Percentiles rank a stretch among this genome's conserved stretches.
These are phyloP conservation scores for Sphaerobolus stellatus DNA, from an alignment of 1,284 basidiomycete genomes.

Conservation along the genomic window DNA sequence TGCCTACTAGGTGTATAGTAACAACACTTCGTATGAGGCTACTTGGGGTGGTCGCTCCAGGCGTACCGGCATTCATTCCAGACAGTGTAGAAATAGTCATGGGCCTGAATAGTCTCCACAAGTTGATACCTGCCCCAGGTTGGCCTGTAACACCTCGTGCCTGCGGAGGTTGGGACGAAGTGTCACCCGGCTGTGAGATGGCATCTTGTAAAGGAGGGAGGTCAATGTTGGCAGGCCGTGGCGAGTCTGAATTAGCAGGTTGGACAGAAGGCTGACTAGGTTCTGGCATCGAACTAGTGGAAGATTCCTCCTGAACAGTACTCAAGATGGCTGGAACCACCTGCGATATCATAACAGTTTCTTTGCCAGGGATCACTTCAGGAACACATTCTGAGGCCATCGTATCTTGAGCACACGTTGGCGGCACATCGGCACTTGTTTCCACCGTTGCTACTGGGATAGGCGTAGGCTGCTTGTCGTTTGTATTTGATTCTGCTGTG, in stretches of 20 bases:
- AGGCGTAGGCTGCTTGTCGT: background rate
- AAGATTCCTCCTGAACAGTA: background rate
- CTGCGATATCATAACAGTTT: constrained; percentile 14
- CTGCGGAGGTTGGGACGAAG: constrained; percentile 2
- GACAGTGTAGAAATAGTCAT: constrained; percentile 49
- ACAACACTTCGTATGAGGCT: too few relatives aligned
- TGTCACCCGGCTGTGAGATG: background rate
- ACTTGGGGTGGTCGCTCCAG: constrained; percentile 9
- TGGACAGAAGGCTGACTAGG: background rate
- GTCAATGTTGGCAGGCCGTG: constrained; percentile 7
- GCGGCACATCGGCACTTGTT: too few relatives aligned
- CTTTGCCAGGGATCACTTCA: too few relatives aligned
- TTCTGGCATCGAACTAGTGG: background rate
- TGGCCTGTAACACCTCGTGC: constrained; percentile 17
- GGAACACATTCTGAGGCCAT: too few relatives aligned
- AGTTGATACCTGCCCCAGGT: constrained; percentile 58
- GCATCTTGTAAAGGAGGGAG: constrained; percentile 7
- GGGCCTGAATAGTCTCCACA: constrained; percentile 79
- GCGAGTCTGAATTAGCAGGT: background rate
- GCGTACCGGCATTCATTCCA: constrained; percentile 13
- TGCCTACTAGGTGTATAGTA: too few relatives aligned
- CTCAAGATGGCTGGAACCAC: background rate
- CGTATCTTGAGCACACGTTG: too few relatives aligned
- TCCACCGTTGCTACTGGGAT: constrained; percentile 13
- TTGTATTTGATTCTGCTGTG: background rate